Evolutionary conservation across 495 filamentous ascomycete genomes (phyloP).

Genomic region (Corynascus novoguineensis): DNA sequence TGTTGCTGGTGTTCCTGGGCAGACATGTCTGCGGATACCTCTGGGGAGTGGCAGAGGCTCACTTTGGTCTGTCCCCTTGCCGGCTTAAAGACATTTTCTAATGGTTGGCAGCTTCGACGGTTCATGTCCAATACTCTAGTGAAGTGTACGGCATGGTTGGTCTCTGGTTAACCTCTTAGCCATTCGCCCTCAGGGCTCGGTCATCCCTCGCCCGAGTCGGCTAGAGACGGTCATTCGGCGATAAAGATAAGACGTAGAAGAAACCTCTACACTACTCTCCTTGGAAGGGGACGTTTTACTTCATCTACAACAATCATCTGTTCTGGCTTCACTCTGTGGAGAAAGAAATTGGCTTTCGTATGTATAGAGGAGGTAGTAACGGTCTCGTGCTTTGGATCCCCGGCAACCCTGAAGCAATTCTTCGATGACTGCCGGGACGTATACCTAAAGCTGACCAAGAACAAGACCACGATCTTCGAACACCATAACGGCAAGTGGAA

Average conservation of each 20-base stretch:
- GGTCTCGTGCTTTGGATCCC: slow-evolving; percentile 9
- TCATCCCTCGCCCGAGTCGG: no score
- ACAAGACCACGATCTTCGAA: slow-evolving; percentile 11
- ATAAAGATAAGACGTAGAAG: slow-evolving; percentile 20
- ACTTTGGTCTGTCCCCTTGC: no score
- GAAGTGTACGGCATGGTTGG: no score
- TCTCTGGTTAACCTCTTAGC: no score
- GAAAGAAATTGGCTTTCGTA: slow-evolving; percentile 18
- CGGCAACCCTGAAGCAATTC: not conserved
- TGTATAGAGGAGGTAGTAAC: slow-evolving; percentile 10
- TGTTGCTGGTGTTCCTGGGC: slow-evolving; percentile 26
- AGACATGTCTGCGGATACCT: slow-evolving; percentile 24
- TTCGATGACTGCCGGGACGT: not conserved
- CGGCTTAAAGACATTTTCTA: no score
- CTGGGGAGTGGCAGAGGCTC: no score
- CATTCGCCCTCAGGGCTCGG: no score
- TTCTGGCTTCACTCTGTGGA: slow-evolving; percentile 22
- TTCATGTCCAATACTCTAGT: no score
- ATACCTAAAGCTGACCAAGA: slow-evolving; percentile 7
- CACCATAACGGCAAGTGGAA: slow-evolving; percentile 5
- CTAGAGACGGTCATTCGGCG: not conserved
- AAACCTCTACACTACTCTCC: slow-evolving; percentile 30
- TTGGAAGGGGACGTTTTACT: slow-evolving; percentile 28
- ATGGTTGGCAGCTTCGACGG: no score
- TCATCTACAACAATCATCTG: slow-evolving; percentile 27